A percentile compares a stretch with the other conserved stretches of the same genome.
phyloP scores from a whole-genome alignment of 2,329 filamentous ascomycete species.

The Sporothrix brunneoviolacea region DNA sequence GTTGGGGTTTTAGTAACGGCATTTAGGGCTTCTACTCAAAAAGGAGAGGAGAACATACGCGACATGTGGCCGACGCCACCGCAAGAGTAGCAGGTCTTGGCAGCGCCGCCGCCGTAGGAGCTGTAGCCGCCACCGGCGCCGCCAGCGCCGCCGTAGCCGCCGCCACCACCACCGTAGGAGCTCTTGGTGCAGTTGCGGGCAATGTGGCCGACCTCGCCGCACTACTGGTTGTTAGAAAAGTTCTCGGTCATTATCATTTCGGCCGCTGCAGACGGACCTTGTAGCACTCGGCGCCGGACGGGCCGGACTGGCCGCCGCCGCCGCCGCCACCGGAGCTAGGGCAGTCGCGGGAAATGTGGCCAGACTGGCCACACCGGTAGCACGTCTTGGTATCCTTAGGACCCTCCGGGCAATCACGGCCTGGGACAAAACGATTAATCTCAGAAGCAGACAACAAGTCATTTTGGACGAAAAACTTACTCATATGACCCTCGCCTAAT shows the following conservation, averaged over 20 bases:
- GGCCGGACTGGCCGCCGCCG: conserved; percentile 33
- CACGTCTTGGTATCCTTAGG: conserved; percentile 78
- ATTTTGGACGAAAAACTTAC: conserved; percentile 34
- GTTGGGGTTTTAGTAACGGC: not conserved
- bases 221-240: conserved; percentile 41
- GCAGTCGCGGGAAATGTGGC: conserved; percentile 90
- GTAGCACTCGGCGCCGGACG: conserved; percentile 69
- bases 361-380: conserved; percentile 73
- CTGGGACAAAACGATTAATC: conserved; percentile 33
- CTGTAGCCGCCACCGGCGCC: conserved; percentile 38
- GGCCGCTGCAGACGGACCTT: conserved; percentile 45
- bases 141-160: conserved; percentile 39
- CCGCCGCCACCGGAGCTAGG: conserved; percentile 41
- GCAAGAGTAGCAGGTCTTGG: conserved; percentile 95
- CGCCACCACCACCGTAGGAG: conserved; percentile 42
- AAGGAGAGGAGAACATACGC: conserved; percentile 45
- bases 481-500: conserved; percentile 65
- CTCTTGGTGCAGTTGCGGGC: conserved; percentile 79
- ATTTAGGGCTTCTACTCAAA: no score
- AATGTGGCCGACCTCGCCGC: conserved; percentile 92
- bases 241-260: no score
- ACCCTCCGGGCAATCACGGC: conserved; percentile 85
- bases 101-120: conserved; percentile 21
- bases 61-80: conserved; percentile 96
- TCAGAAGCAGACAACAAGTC: not conserved